Percentiles rank a stretch among this genome's conserved stretches.
Evolutionary conservation across 129 eudicot genomes (phyloP).

Genomic region (Kitagawia praeruptora): DNA sequence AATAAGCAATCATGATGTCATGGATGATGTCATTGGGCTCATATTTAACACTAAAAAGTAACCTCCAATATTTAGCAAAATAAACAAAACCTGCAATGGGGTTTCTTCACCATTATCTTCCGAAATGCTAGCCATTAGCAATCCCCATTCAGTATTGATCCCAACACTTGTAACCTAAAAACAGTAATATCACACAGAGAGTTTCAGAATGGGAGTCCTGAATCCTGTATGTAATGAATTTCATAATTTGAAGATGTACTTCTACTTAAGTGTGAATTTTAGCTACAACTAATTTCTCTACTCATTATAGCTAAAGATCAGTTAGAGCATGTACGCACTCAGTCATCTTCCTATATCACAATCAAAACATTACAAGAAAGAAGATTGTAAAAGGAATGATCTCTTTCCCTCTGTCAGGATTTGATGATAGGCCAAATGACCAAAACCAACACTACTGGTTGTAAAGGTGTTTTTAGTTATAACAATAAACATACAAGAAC

Average conservation of each 20-base stretch:
- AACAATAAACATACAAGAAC: background rate
- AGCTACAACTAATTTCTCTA: background rate
- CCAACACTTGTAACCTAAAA: constrained; percentile 73
- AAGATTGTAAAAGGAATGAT: background rate
- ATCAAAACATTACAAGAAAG: background rate
- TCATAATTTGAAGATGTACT: background rate
- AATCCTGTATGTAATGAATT: background rate
- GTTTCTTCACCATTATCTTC: constrained; percentile 86
- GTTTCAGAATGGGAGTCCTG: background rate
- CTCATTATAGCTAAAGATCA: background rate
- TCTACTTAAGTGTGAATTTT: background rate
- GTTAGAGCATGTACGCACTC: background rate
- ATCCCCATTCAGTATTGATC: constrained; percentile 16
- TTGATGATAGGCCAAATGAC: background rate
- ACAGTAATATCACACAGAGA: background rate
- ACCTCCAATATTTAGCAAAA: constrained; percentile 19
- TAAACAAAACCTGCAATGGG: constrained; percentile 29
- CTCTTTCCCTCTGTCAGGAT: background rate
- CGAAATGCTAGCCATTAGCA: constrained; percentile 14
- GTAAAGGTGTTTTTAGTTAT: background rate
- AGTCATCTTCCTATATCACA: background rate
- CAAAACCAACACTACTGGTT: background rate
- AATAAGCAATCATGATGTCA: no score
- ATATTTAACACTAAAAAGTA: no score
- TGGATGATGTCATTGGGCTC: no score